Evolutionary conservation across 768 basidiomycete species (phyloP), one percentile per base, ranked within the genome.

Genomic region (Agrocybe praecox): DNA sequence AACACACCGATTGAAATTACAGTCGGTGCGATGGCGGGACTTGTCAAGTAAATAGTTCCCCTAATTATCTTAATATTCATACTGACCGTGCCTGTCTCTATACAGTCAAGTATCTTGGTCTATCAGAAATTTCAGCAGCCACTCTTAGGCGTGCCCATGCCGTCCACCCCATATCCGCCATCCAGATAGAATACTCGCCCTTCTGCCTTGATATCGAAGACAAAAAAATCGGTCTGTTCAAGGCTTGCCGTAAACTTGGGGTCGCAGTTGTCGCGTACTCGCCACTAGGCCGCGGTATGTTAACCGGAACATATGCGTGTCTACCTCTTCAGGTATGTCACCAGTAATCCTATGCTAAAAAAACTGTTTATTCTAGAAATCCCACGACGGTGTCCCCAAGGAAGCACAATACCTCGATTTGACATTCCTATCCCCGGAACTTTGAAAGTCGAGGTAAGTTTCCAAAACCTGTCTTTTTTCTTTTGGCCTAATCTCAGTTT

Each of bases 171-270:
- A 81, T 84, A 23, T 56, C 80, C 1, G 77, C 79, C 0, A 65
- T 83, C 12, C 79, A 84, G 66, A 70, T 82, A 26, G 81, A 84
- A 57, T 84, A 81, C 59, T 80, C 79, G 0, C 76, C 82, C 1
- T 81, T 82, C 62, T 73, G 73, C 4, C 70, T 83, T 8, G 76
- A 79, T 36, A 76, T 82, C 49, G 81, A 83, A 61, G 71, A 76
- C 53, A 66, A 71, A 12, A 72, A 76, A 57, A 74, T 80, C 33
- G 70, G 61, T 2, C 60, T 84, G 0, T 65, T 82, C 29, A 67
- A 74, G 24, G 76, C 80, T 1, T 76, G 75, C 11, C 67, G 80
- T 19, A 82, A 84, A 60, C 69, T 84, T 9, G 80, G 81, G 12
- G 72, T 82, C 32, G 70, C 75, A 45, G 72, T 82, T 21, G 68